Evolutionary conservation across 768 basidiomycete species (phyloP).

Genomic region (Phaffia australis): DNA sequence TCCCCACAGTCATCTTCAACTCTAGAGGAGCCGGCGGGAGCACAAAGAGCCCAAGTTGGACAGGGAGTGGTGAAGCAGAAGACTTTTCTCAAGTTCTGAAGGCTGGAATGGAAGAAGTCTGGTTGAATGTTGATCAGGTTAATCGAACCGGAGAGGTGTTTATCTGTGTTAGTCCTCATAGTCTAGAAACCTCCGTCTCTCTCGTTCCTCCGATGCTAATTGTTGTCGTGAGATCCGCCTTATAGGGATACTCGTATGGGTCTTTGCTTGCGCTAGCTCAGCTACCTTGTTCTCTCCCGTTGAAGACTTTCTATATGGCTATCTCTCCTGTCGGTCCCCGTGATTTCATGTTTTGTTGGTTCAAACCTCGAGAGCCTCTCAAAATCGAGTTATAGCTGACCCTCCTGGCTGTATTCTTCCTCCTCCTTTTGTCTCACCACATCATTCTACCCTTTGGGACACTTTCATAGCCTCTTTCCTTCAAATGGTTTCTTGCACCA

Average conservation of each 20-base stretch:
- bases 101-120: not conserved
- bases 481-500: slow-evolving; percentile 7
- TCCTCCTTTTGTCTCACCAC: too few relatives aligned
- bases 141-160: slow-evolving; percentile 1
- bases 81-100: slow-evolving; percentile 2
- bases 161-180: not conserved
- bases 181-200: too few relatives aligned
- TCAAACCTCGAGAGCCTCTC: not conserved
- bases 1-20: slow-evolving; percentile 6
- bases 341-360: not conserved
- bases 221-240: not conserved
- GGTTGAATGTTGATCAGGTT: too few relatives aligned
- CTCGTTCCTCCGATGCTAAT: too few relatives aligned
- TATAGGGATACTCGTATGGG: slow-evolving; percentile 12
- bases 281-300: not conserved
- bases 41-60: slow-evolving; percentile 4
- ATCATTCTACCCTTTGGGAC: too few relatives aligned
- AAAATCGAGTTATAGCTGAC: too few relatives aligned
- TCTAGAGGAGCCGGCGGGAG: slow-evolving; percentile 1
- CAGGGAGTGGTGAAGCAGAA: not conserved
- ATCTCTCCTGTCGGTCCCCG: slow-evolving; percentile 1
- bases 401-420: too few relatives aligned
- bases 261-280: slow-evolving; percentile 7
- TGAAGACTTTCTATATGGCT: not conserved
- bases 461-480: not conserved